Percentiles rank a stretch among this genome's conserved stretches.
Evolutionary conservation across 1,139 yeast genomes (phyloP).

Genomic region (Pneumocystis wakefieldiae): DNA sequence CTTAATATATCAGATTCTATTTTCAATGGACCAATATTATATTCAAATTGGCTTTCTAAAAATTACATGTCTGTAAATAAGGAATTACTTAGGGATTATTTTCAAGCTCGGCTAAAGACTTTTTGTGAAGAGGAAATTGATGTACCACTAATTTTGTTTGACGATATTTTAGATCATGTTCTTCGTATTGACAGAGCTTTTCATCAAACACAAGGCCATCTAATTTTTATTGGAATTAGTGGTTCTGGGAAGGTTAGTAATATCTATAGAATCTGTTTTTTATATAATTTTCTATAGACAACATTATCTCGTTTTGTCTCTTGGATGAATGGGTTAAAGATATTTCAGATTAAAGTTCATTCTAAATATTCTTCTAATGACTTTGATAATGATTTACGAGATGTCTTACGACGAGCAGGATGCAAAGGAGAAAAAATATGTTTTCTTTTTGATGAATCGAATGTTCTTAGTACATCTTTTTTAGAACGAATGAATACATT

Average conservation of each 20-base stretch:
- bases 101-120: constrained; percentile 48
- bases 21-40: constrained; percentile 38
- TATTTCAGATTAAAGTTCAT: constrained; percentile 45
- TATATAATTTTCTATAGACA: constrained; percentile 23
- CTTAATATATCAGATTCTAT: constrained; percentile 32
- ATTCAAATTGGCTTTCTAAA: constrained; percentile 60
- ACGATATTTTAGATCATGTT: constrained; percentile 60
- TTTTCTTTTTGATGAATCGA: constrained; percentile 67
- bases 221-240: constrained; percentile 74
- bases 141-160: constrained; percentile 46
- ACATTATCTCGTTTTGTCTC: constrained; percentile 69
- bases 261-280: background rate
- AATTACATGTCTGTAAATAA: constrained; percentile 45
- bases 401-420: constrained; percentile 37
- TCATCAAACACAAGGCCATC: constrained; percentile 77
- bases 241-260: constrained; percentile 51
- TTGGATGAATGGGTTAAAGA: constrained; percentile 73
- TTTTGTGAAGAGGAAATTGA: constrained; percentile 69
- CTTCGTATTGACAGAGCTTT: constrained; percentile 70
- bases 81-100: constrained; percentile 37
- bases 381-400: constrained; percentile 52
- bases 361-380: constrained; percentile 42
- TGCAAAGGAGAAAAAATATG: constrained; percentile 50
- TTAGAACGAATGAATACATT: constrained; percentile 84
- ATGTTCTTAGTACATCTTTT: constrained; percentile 61